Conservation (phyloP, 2,329 filamentous ascomycete genomes). For the Xylaria sp. region DNA sequence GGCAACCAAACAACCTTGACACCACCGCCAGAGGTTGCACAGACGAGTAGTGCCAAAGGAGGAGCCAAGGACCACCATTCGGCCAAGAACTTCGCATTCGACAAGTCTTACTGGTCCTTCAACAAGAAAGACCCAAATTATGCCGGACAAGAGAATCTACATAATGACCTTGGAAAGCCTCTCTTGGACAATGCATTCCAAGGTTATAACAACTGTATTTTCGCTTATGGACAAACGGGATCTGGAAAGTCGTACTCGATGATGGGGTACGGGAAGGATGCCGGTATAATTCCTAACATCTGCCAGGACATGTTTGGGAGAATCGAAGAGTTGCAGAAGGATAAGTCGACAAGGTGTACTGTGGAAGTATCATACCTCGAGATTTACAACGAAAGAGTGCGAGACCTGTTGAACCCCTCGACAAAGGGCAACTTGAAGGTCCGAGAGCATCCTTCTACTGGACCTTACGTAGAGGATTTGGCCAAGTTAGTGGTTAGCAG, state of each 20-base stretch:
- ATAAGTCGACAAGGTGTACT: constrained; percentile 81
- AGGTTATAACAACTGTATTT: constrained; percentile 99
- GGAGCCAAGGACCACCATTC: constrained; percentile 69
- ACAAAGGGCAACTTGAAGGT: constrained; percentile 98
- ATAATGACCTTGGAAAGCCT: constrained; percentile 84
- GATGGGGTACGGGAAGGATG: constrained; percentile 98
- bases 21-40: constrained; percentile 65
- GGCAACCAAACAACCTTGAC: constrained; percentile 85
- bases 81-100: constrained; percentile 89
- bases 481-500: constrained; percentile 92
- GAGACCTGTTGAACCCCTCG: constrained; percentile 90
- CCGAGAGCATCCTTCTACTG: constrained; percentile 94
- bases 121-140: constrained; percentile 79
- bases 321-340: constrained; percentile 70
- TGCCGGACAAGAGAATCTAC: constrained; percentile 87
- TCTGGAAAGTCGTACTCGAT: constrained; percentile 99
- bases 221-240: constrained; percentile 97
- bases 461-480: constrained; percentile 96
- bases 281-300: constrained; percentile 94
- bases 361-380: constrained; percentile 98
- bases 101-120: constrained; percentile 98
- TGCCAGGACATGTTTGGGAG: constrained; percentile 97
- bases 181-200: constrained; percentile 97
- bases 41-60: constrained; percentile 64
- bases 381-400: constrained; percentile 98